A percentile compares a stretch with the other conserved stretches of the same genome.
Conservation (phyloP, 2,329 filamentous ascomycete genomes). For the Raffaelea deltoideospora region DNA sequence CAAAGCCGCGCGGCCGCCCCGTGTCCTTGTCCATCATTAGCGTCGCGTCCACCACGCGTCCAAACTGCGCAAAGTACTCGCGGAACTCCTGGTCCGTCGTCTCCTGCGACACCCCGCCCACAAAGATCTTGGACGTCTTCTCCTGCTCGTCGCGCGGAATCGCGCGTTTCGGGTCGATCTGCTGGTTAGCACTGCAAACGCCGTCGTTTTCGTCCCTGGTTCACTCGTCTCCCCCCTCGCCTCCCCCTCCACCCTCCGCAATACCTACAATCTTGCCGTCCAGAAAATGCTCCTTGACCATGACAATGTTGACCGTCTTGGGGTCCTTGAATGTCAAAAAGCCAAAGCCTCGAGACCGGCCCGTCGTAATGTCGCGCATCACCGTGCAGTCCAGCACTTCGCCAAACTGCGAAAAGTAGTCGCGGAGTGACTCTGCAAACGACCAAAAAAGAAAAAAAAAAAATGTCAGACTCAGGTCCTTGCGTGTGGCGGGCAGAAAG, state of each 20-base stretch:
- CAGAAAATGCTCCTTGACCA: constrained; percentile 98
- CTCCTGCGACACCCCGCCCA: constrained; percentile 93
- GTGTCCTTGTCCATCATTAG: constrained; percentile 99
- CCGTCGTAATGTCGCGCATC: constrained; percentile 93
- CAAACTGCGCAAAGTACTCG: constrained; percentile 93
- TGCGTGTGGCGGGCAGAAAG: too few relatives aligned
- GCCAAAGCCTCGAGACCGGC: constrained; percentile 87
- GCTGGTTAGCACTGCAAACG: not conserved
- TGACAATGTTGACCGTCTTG: constrained; percentile 96
- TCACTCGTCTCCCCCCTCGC: not conserved
- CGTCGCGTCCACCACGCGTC: constrained; percentile 88
- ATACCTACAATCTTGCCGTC: constrained; percentile 89
- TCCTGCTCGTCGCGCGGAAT: constrained; percentile 97
- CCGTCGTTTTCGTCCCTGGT: not conserved
- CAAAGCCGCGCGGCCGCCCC: constrained; percentile 87
- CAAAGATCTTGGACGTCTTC: constrained; percentile 96
- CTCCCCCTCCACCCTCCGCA: not conserved
- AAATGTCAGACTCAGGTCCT: not conserved
- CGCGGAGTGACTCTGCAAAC: constrained; percentile 84
- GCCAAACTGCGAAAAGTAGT: constrained; percentile 96
- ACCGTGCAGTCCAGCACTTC: constrained; percentile 97
- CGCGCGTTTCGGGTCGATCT: constrained; percentile 97
- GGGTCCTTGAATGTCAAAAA: constrained; percentile 97
- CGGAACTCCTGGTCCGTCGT: constrained; percentile 93
- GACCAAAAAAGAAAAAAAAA: too few relatives aligned